Base-by-base conservation (phyloP, 2,329 filamentous ascomycete species). In the Fusarium citri region DNA sequence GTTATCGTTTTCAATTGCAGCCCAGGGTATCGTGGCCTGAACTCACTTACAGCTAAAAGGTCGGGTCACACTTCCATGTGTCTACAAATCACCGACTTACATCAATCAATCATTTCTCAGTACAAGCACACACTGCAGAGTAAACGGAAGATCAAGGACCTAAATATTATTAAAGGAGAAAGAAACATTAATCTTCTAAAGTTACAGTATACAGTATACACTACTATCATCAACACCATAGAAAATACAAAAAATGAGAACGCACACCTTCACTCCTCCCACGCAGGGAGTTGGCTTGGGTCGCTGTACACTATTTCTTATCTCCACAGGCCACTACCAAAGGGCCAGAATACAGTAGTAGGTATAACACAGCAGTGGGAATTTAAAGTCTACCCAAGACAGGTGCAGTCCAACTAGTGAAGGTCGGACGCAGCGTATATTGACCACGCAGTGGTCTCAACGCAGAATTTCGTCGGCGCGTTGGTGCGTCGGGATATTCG, bases 311-410 rank as follows among this genome's bases (percentile, higher is more conserved):
- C 50, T n/a, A n/a, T n/a, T n/a, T n/a, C n/a, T 41, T 47, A 15
- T 41, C 40, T 62, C 50, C 51, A 53, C 62, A 53, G 59, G 66
- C 60, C 66, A 66, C 66, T 69, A 69, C 66, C 55, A 34, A 58
- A n/a, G 63, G 55, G 23, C 58, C 47, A 26, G 20, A 15, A 28
- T 20, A 26, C n/a, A 26, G 15, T n/a, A 20, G 20, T n/a, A 10
- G 31, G 11, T 14, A 37, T 6, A 34, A 6, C 5, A 34, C 31
- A 34, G 16, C 16, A 5, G 9, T 34, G 8, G 23, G 20, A 16
- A 23, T 20, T 51, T 40, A 2, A 40, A 40, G 31, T 51, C 48
- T 40, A 16, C 48, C 18, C 12, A 51, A 16, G 48, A 40, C 48
- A 23, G 22, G n/a, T 18, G 22, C 47, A 23, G 11, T 25, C 31